Base-by-base conservation (phyloP, 2,329 filamentous ascomycete genomes). In the Fusarium vanettenii region DNA sequence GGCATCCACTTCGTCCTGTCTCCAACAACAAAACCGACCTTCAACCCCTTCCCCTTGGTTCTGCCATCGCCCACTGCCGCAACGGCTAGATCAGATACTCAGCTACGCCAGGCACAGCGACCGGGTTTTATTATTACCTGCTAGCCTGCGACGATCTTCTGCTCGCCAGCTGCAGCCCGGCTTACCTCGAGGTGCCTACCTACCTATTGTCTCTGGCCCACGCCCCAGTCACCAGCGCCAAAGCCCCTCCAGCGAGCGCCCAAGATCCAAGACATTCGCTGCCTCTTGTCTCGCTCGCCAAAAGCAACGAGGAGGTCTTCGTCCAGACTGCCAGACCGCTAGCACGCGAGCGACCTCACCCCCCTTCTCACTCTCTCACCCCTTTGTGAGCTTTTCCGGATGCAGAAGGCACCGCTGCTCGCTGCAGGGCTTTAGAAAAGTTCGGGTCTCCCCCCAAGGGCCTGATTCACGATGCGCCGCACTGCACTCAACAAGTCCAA, bases 381-480 rank as follows among this genome's bases (percentile, higher is more conserved):
- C 57, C 69, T 64, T 41, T 67, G 22, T 61, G 50, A 69, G 45
- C 74, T 64, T 76, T 70, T 45, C 73, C 70, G 60, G 45, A 78
- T 79, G 77, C 76, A 77, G 76, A 74, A 73, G 64, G 60, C 55
- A 66, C 72, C 66, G 66, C 62, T 62, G 50, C 37, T 68, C 62
- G 48, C 43, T 69, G 55, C 52, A 71, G 62, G 57, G 69, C 66
- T 70, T 67, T 73, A 69, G 70, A 78, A 78, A 73, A 68, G 60
- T 65, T 70, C 60, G 37, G 60, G 37, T 65, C 57, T 69, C 59
- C 60, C 67, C 67, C 62, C 27, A 33, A 33, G 33, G 60, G 35
- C n/a, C 50, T 67, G 65, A 41, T 67, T 77, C 72, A 79, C 70
- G 69, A 79, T 79, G 78, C 78, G 78, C 63, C 69, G 63, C 50